Conservation (phyloP, 208 protist species). For the Endotrypanum monterogeii region DNA sequence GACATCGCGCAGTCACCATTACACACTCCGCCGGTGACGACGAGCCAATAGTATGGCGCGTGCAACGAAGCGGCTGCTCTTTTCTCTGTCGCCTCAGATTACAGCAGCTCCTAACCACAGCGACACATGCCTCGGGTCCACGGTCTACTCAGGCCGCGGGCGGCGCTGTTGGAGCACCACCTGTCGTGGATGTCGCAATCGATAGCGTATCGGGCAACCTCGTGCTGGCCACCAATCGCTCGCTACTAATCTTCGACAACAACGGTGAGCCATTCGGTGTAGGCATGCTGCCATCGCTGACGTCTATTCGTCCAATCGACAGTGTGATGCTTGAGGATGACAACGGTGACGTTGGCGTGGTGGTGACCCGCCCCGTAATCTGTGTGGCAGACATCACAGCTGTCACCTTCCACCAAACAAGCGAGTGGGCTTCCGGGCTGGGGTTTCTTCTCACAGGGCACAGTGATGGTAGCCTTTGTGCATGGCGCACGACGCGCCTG, state of each 20-base stretch:
- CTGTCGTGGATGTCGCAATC: conserved; percentile 51
- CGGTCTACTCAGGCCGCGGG: conserved; percentile 4
- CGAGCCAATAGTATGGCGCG: conserved; percentile 81
- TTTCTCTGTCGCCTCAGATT: conserved; percentile 52
- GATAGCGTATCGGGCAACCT: conserved; percentile 48
- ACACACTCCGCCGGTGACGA: conserved; percentile 32
- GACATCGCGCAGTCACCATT: conserved; percentile 66
- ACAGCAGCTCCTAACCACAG: conserved; percentile 22
- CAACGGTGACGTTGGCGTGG: conserved; percentile 54
- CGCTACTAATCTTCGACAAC: conserved; percentile 78
- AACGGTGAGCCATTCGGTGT: conserved; percentile 66
- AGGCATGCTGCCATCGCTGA: conserved; percentile 42
- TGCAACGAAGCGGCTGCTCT: conserved; percentile 52
- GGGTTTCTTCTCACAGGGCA: conserved; percentile 77
- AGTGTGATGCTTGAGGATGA: conserved; percentile 51
- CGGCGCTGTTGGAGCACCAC: conserved; percentile 7
- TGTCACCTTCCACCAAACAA: conserved; percentile 64
- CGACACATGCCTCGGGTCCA: neutral
- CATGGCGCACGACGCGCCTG: conserved; percentile 76
- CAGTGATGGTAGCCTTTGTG: conserved; percentile 69
- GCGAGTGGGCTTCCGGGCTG: conserved; percentile 81
- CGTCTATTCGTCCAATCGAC: conserved; percentile 15
- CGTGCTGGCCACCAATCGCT: conserved; percentile 54
- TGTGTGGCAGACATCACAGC: conserved; percentile 49
- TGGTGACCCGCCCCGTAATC: conserved; percentile 30